Percentiles rank a stretch among this genome's conserved stretches.
Evolutionary conservation across 169 alveolate genomes (phyloP).

Genomic region (Plasmodium fragile): DNA sequence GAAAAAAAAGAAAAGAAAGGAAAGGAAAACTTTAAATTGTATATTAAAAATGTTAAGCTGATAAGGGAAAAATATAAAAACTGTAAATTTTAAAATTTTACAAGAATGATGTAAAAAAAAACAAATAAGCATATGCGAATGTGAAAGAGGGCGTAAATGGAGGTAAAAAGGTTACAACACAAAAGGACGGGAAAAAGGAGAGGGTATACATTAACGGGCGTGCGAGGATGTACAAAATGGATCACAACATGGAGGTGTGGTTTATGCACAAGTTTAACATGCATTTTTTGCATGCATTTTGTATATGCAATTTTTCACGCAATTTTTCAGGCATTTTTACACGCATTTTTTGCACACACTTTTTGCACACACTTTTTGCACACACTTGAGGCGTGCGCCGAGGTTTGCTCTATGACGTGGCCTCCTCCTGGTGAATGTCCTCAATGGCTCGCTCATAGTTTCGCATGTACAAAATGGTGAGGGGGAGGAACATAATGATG

Average conservation of each 20-base stretch:
- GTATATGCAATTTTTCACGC: too few relatives aligned
- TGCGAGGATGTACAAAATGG: neutral
- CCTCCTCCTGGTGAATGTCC: neutral
- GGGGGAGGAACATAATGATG: conserved; percentile 62
- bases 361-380: neutral
- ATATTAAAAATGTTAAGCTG: neutral
- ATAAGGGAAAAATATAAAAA: neutral
- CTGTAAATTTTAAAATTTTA: neutral
- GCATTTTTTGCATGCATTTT: too few relatives aligned
- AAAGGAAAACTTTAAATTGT: neutral
- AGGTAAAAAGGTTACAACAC: neutral
- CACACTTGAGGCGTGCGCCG: neutral
- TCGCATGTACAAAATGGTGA: conserved; percentile 34
- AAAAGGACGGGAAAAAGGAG: neutral
- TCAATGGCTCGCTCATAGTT: conserved; percentile 65
- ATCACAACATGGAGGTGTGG: neutral
- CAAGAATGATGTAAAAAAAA: neutral
- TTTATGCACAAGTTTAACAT: neutral
- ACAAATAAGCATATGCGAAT: neutral
- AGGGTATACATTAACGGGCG: neutral
- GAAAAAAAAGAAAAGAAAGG: neutral
- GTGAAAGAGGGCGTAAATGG: neutral
- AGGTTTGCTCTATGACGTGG: neutral
- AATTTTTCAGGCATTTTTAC: too few relatives aligned
- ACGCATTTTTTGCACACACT: too few relatives aligned